A percentile compares a stretch with the other conserved stretches of the same genome.
Evolutionary conservation across 169 alveolate species (phyloP).

Genomic region (Eimeria zaria): DNA sequence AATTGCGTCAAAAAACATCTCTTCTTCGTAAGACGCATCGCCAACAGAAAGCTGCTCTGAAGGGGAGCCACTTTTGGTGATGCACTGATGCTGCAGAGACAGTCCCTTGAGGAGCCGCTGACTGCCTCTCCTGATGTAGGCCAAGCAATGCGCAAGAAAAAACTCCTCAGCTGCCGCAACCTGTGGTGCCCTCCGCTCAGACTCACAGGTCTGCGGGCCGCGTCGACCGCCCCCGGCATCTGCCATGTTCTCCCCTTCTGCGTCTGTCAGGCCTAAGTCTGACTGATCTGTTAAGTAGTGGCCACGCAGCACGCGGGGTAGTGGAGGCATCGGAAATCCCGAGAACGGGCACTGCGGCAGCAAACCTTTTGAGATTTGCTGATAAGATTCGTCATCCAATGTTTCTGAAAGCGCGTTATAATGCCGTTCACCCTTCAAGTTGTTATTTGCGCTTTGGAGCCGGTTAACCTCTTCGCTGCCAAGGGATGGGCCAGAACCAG

Average conservation of each 20-base stretch:
- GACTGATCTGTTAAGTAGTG: conserved; percentile 81
- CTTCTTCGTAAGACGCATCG: background rate
- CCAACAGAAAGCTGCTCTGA: background rate
- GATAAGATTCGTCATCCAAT: background rate
- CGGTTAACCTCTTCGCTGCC: background rate
- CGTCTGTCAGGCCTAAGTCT: conserved; percentile 81
- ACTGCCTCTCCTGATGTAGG: conserved; percentile 25
- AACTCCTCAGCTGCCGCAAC: conserved; percentile 74
- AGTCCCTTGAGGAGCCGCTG: conserved; percentile 20
- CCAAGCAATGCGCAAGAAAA: conserved; percentile 52
- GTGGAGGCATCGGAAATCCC: conserved; percentile 81
- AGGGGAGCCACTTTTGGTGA: background rate
- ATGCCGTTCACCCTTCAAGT: background rate
- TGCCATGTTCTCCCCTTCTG: conserved; percentile 75
- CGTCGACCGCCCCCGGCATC: conserved; percentile 55
- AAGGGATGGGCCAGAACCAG: background rate
- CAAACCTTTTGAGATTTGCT: background rate
- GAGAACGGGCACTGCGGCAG: conserved; percentile 81
- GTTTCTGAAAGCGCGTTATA: background rate
- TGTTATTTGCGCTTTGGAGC: background rate
- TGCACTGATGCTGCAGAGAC: conserved; percentile 15
- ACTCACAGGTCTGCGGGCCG: conserved; percentile 59
- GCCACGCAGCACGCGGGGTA: conserved; percentile 77
- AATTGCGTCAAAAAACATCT: background rate
- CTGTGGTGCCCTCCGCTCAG: conserved; percentile 24